Evolutionary conservation across 371 early-diverging fungal genomes (phyloP).

Genomic region (Mucor racemosus): DNA sequence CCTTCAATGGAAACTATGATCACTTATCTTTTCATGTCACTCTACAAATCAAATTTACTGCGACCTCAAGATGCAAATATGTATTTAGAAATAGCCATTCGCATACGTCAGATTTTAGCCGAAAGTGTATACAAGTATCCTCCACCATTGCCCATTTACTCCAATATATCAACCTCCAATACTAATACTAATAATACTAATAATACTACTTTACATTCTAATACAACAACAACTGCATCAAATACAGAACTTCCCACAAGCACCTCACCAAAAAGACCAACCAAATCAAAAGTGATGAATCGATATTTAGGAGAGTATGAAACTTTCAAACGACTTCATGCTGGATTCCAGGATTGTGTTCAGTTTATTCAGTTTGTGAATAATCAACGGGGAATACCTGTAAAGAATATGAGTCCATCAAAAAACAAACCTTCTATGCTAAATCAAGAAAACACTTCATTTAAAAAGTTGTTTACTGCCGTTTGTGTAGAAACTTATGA

Average conservation of each 20-base stretch:
- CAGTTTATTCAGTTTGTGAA: conserved; percentile 32
- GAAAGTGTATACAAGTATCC: conserved; percentile 17
- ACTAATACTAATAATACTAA: neutral
- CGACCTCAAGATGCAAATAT: conserved; percentile 34
- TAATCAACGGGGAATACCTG: conserved; percentile 38
- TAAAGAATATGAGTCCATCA: neutral
- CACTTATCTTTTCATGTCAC: conserved; percentile 34
- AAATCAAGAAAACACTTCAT: neutral
- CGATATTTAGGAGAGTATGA: conserved; percentile 32
- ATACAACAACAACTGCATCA: neutral
- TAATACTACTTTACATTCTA: neutral
- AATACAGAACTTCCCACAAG: neutral
- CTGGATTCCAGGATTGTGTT: conserved; percentile 18
- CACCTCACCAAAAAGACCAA: neutral
- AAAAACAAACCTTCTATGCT: conserved; percentile 5
- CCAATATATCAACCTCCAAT: neutral
- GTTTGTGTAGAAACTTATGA: conserved; percentile 7
- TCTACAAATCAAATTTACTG: conserved; percentile 39
- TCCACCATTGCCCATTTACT: neutral
- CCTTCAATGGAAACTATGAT: conserved; percentile 34
- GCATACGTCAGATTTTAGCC: conserved; percentile 37
- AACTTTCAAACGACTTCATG: conserved; percentile 40
- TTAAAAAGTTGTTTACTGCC: neutral
- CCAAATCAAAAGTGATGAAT: conserved; percentile 4
- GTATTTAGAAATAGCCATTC: conserved; percentile 41